Conservation (phyloP, 169 alveolate species). For the Eimeria acervulina region DNA sequence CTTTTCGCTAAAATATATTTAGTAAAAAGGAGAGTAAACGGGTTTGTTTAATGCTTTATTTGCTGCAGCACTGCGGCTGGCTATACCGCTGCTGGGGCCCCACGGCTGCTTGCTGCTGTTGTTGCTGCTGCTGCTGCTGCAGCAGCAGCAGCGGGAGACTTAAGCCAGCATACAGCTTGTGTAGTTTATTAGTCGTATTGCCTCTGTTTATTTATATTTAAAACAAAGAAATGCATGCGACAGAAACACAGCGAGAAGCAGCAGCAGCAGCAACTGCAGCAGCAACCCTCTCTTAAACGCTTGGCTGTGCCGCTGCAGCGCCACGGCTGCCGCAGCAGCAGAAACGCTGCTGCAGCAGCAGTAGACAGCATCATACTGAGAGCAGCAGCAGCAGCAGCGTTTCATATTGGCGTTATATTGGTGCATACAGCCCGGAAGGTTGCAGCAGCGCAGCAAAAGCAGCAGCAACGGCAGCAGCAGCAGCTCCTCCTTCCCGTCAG, state of each 20-base stretch:
- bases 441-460: too few species aligned
- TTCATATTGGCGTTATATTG: neutral
- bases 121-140: neutral
- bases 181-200: neutral
- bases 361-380: too few species aligned
- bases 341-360: too few species aligned
- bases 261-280: slow-evolving; percentile 23
- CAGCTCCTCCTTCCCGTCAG: too few species aligned
- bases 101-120: slow-evolving; percentile 15
- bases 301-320: too few species aligned
- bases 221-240: neutral
- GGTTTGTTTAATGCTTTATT: neutral
- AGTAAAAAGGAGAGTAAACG: neutral
- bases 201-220: neutral
- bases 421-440: too few species aligned
- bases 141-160: neutral
- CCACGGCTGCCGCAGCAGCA: too few species aligned
- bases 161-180: neutral
- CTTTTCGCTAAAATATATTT: neutral
- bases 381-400: slow-evolving; percentile 10
- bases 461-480: too few species aligned
- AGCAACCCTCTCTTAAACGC: too few species aligned
- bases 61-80: neutral
- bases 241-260: neutral
- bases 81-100: neutral